Conservation (phyloP, 257 asterid genomes). For the Scutellaria galericulata region DNA sequence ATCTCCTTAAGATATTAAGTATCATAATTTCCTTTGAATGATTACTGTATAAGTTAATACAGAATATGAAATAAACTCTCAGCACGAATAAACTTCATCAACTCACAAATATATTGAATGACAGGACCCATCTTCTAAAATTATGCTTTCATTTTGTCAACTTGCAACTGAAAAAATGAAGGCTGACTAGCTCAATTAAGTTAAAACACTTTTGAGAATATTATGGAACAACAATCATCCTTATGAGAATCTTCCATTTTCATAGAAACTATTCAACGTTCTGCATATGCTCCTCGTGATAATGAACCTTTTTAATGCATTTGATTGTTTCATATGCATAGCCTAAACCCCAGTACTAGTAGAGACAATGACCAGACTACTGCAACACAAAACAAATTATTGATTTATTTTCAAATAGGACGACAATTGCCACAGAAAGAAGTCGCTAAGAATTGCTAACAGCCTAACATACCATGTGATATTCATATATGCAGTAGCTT, state of each 20-base stretch:
- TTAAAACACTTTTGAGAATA: neutral
- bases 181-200: no score
- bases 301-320: neutral
- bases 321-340: no score
- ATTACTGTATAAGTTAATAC: no score
- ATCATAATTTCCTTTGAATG: no score
- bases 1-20: no score
- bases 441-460: slow-evolving; percentile 20
- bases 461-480: slow-evolving; percentile 84
- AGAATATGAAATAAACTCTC: no score
- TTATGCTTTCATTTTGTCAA: neutral
- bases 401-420: neutral
- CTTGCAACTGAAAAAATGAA: no score
- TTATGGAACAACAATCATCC: neutral
- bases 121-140: neutral
- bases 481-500: slow-evolving; percentile 97
- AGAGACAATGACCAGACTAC: no score
- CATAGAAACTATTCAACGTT: neutral
- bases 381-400: neutral
- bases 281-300: slow-evolving; percentile 9
- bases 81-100: no score
- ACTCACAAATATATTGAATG: neutral
- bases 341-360: no score
- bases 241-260: neutral
- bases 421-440: slow-evolving; percentile 21